Percentiles rank a stretch among this genome's conserved stretches.
Conservation (phyloP, 2,329 filamentous ascomycete species). For the Botrytis cinerea region DNA sequence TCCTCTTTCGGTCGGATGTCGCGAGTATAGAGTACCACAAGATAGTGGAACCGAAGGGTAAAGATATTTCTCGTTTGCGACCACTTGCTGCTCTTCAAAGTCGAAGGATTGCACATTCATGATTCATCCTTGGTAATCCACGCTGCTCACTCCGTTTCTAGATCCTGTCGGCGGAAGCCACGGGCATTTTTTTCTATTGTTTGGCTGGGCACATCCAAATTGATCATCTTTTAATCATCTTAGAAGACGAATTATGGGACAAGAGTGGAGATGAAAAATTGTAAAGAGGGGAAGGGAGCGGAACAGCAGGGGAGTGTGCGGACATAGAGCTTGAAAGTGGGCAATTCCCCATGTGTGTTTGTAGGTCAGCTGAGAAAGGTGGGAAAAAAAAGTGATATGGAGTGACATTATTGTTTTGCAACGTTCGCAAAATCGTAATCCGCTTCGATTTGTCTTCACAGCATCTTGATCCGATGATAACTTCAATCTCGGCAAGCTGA, state of each 20-base stretch:
- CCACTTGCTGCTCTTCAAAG: not conserved
- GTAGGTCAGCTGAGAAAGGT: conserved; percentile 22
- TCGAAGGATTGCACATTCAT: not conserved
- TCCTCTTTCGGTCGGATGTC: conserved; percentile 10
- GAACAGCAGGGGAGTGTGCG: conserved; percentile 17
- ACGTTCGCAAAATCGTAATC: conserved; percentile 1
- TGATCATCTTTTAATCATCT: conserved; percentile 15
- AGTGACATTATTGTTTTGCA: conserved; percentile 14
- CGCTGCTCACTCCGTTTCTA: not conserved
- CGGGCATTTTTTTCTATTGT: conserved; percentile 18
- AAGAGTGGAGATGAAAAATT: conserved; percentile 23
- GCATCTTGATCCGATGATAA: conserved; percentile 17
- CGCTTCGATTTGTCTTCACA: conserved; percentile 19
- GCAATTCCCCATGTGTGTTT: conserved; percentile 5
- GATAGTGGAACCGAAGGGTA: conserved; percentile 10
- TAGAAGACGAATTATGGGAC: conserved; percentile 26
- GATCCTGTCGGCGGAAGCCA: conserved; percentile 14
- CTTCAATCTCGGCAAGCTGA: conserved; percentile 25
- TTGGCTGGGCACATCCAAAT: not conserved
- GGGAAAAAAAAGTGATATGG: conserved; percentile 15
- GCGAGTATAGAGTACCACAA: conserved; percentile 6
- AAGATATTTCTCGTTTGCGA: conserved; percentile 9
- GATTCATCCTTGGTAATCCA: not conserved
- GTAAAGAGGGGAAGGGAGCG: conserved; percentile 9
- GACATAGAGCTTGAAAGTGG: conserved; percentile 22